Evolutionary conservation across 2,329 filamentous ascomycete genomes (phyloP), one percentile per base, ranked within the genome.

Genomic region (Escovopsis sp.): DNA sequence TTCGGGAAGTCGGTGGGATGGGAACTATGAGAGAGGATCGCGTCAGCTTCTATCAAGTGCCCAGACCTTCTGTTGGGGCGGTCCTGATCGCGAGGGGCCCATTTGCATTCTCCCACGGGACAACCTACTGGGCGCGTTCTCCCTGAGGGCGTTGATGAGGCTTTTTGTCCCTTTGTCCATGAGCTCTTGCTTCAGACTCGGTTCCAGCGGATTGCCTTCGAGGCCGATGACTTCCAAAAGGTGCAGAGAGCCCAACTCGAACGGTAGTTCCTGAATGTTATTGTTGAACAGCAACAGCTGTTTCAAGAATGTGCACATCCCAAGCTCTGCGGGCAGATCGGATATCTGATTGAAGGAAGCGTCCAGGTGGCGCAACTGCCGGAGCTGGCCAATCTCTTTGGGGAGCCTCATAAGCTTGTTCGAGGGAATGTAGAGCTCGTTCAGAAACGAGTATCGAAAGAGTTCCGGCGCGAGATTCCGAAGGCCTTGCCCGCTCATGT

Each of bases 401-500:
- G 89, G 87, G n/a, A 98, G 67, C 38, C 73, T 71, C 26, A 78
- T 78, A 45, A 98, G 73, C 59, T 87, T 88, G 69, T 98, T 98
- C 51, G 87, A 89, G 53, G 87, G 87, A 48, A 98, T 77, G 60
- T 94, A 95, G 28, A 98, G 75, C 62, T 93, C 89, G 51, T 84
- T 84, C 44, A 98, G 69, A 60, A 98, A 96, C 37, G 73, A 73
- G 63, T 96, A 98, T 51, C 75, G 72, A 66, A 96, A 96, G 30
- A 98, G 69, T 37, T 82, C 76, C 8, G 75, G 67, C 1, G 87
- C 80, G 30, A 98, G 70, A 45, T 86, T 84, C 51, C 87, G 82
- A 39, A 98, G 69, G 18, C 89, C 89, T 65, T 96, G 91, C n/a
- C 91, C 91, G 53, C 88, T 91, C 59, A 96, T 81, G 62, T 98